Evolutionary conservation across 176 grass and related monocot species (phyloP).

Genomic region (Triticum aestivum): DNA sequence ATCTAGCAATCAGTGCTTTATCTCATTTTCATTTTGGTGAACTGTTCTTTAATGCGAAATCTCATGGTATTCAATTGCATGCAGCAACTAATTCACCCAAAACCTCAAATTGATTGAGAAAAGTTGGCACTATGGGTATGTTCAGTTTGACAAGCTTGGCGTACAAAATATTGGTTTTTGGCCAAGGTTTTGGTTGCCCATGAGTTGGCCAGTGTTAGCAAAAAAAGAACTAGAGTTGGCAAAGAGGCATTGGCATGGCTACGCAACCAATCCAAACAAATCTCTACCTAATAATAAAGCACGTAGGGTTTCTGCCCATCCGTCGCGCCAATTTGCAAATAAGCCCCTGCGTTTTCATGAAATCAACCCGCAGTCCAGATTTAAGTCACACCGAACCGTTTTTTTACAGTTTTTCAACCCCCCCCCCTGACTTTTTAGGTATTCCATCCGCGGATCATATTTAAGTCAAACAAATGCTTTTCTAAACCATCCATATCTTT

Average conservation of each 20-base stretch:
- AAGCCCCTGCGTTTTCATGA: too few species aligned
- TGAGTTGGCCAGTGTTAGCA: background rate
- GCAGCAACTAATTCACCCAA: background rate
- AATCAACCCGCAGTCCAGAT: too few species aligned
- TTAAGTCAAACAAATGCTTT: too few species aligned
- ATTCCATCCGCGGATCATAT: too few species aligned
- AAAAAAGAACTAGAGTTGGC: background rate
- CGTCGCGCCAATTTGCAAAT: too few species aligned
- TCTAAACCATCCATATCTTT: too few species aligned
- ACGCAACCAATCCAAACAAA: background rate
- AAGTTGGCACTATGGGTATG: background rate
- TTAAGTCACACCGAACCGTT: too few species aligned
- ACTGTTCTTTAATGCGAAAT: background rate
- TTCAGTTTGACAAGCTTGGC: background rate
- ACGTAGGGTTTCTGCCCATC: too few species aligned
- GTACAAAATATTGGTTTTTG: background rate
- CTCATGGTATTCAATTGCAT: background rate
- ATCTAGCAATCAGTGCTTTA: conserved; percentile 15
- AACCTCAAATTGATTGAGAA: background rate
- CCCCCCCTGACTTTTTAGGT: too few species aligned
- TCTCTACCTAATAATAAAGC: too few species aligned
- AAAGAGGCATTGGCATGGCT: background rate
- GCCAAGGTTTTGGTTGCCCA: conserved; percentile 6
- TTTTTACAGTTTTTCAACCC: too few species aligned
- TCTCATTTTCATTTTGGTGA: background rate